Evolutionary conservation across 2,329 filamentous ascomycete genomes (phyloP), one percentile per base, ranked within the genome.

Genomic region (Xylaria digitata): DNA sequence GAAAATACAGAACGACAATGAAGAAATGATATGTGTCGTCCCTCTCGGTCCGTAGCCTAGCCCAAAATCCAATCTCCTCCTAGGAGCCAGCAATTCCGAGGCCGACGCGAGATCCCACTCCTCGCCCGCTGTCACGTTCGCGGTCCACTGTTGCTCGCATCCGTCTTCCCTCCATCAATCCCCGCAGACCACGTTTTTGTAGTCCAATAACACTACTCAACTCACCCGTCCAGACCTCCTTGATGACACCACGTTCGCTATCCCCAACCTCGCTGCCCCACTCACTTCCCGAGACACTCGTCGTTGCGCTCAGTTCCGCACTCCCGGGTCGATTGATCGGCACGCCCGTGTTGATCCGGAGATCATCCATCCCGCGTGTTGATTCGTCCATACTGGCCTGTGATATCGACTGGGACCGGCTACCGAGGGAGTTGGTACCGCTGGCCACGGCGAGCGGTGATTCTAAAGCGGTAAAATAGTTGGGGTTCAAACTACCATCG

Each of bases 131-230:
- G 60, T 79, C 71, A 7, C 75, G 74, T 55, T 74, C 76, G 15
- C 75, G 74, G 50, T 76, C 77, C 30, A 77, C 73, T n/a, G 75
- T 78, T 3, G 76, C 77, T 53, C 76, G 74, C 83, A 97, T 89
- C 67, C 95, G 86, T 50, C 95, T 84, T 3, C 95, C 95, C 79
- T 98, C 96, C 96, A 99, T 98, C 72, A 99, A 79, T 0, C 96
- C 96, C 66, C 95, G 86, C 42, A 99, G 79, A 0, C 96, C 96
- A 61, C 96, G 86, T 83, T 99, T 99, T 83, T 99, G 96, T 70
- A 99, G 78, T 0, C 96, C 96, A 72, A 99, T 97, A 2, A 98
- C 95, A 55, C 93, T 93, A 81, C 92, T 94, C 40, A 95, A 79
- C 81, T 96, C 88, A 65, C 91, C 90, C 74, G 86, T 83, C 95